Conservation (phyloP, 2,329 filamentous ascomycete genomes). For the Immersiporthe knoxdaviesiana region DNA sequence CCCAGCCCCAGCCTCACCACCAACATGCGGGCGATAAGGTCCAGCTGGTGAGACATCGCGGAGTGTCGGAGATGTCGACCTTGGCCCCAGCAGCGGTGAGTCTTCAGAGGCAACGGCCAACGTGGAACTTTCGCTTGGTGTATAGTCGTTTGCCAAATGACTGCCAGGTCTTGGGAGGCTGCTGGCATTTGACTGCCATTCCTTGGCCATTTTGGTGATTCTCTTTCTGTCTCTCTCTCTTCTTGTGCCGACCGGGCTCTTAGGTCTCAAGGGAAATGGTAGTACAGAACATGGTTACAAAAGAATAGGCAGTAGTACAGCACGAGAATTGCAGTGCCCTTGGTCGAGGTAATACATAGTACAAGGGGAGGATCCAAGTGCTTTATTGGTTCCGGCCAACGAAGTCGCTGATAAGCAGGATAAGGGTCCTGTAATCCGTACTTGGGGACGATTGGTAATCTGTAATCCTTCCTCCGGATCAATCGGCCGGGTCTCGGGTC, state of each 20-base stretch:
- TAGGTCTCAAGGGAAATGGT: background rate
- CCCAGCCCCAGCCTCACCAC: background rate
- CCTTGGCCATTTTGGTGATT: background rate
- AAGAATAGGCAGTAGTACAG: background rate
- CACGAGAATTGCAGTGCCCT: background rate
- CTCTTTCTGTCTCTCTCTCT: too few relatives aligned
- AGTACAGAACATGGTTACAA: background rate
- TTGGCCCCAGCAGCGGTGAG: slow-evolving; percentile 37
- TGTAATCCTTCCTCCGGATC: background rate
- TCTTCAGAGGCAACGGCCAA: slow-evolving; percentile 32
- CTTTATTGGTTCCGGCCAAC: background rate
- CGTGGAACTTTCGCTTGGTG: slow-evolving; percentile 13
- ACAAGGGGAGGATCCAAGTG: background rate
- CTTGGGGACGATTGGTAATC: slow-evolving; percentile 4
- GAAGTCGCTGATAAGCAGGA: background rate
- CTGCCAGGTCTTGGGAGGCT: background rate
- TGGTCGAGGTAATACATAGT: background rate
- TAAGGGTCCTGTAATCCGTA: background rate
- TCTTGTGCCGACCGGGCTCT: background rate
- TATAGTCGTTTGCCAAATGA: background rate
- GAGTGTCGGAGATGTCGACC: slow-evolving; percentile 32
- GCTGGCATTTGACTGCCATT: background rate
- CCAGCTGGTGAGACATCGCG: slow-evolving; percentile 29
- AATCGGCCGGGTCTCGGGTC: slow-evolving; percentile 6
- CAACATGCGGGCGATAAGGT: background rate